phyloP scores from a whole-genome alignment of 768 basidiomycete species.

The Fomitopsis pulvina region DNA sequence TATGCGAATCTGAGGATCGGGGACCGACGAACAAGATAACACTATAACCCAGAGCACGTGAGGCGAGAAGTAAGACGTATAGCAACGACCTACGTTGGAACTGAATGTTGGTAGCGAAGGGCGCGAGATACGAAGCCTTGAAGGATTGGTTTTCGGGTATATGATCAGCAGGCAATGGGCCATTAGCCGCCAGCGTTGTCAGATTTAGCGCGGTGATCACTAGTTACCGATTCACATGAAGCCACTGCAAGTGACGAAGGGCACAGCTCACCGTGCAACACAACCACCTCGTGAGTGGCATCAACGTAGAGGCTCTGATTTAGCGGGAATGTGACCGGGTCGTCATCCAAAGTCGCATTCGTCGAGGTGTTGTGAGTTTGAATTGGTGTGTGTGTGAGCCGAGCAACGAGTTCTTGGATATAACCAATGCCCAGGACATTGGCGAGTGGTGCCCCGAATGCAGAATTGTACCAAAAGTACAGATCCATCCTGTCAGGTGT shows the following conservation, averaged over 20 bases:
- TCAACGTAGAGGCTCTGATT: conserved; percentile 76
- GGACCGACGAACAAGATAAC: conserved; percentile 19
- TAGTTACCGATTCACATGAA: conserved; percentile 19
- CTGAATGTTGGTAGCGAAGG: conserved; percentile 85
- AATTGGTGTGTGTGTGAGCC: conserved; percentile 74
- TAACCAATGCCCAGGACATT: conserved; percentile 76
- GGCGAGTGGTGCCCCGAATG: conserved; percentile 78
- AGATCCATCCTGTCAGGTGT: conserved; percentile 46
- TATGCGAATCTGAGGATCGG: conserved; percentile 61
- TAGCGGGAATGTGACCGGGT: conserved; percentile 62
- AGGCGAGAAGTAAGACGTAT: no score
- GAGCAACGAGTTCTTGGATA: conserved; percentile 75
- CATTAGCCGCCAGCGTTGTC: conserved; percentile 61
- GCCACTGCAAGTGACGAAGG: no score
- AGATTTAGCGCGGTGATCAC: conserved; percentile 85
- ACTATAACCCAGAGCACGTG: conserved; percentile 17
- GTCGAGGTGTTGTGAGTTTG: conserved; percentile 71
- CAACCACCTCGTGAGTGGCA: conserved; percentile 88
- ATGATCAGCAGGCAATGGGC: conserved; percentile 70
- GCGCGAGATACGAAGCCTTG: conserved; percentile 69
- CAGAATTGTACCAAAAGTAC: conserved; percentile 58
- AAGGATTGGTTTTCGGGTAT: conserved; percentile 62
- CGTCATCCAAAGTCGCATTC: conserved; percentile 75
- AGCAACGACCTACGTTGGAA: conserved; percentile 61
- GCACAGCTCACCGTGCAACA: conserved; percentile 64